Evolutionary conservation across 2,329 filamentous ascomycete species (phyloP).

Genomic region (Chrysosporium queenslandicum): DNA sequence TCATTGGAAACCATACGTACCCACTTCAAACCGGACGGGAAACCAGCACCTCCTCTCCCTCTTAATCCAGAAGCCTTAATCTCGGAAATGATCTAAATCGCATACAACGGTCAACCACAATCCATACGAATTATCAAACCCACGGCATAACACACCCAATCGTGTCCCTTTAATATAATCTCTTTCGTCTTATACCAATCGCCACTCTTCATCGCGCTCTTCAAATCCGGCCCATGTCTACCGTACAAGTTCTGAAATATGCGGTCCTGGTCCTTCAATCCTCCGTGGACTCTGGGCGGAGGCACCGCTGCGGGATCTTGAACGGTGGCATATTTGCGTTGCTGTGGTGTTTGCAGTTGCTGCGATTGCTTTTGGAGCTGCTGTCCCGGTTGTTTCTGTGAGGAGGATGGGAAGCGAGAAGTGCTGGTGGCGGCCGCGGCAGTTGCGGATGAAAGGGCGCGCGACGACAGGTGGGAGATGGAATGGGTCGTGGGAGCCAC

Average conservation of each 20-base stretch:
- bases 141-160: conserved; percentile 55
- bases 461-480: conserved; percentile 33
- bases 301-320: conserved; percentile 54
- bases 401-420: conserved; percentile 22
- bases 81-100: conserved; percentile 78
- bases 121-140: not conserved
- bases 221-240: conserved; percentile 80
- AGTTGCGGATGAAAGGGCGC: conserved; percentile 29
- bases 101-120: conserved; percentile 11
- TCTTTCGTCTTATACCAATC: conserved; percentile 99
- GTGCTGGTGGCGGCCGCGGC: conserved; percentile 23
- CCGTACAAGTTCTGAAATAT: conserved; percentile 99
- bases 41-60: conserved; percentile 93
- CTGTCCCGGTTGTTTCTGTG: conserved; percentile 19
- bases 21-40: conserved; percentile 98
- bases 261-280: conserved; percentile 88
- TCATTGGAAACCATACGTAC: conserved; percentile 46
- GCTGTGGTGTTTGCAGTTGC: conserved; percentile 33
- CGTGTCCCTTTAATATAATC: conserved; percentile 90
- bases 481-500: conserved; percentile 36
- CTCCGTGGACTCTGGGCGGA: conserved; percentile 64
- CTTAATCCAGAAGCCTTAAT: conserved; percentile 93
- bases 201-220: conserved; percentile 93
- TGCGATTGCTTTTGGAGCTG: conserved; percentile 34
- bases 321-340: conserved; percentile 69